Evolutionary conservation across 2,329 filamentous ascomycete species (phyloP).

Genomic region (Nigrospora osmanthi): DNA sequence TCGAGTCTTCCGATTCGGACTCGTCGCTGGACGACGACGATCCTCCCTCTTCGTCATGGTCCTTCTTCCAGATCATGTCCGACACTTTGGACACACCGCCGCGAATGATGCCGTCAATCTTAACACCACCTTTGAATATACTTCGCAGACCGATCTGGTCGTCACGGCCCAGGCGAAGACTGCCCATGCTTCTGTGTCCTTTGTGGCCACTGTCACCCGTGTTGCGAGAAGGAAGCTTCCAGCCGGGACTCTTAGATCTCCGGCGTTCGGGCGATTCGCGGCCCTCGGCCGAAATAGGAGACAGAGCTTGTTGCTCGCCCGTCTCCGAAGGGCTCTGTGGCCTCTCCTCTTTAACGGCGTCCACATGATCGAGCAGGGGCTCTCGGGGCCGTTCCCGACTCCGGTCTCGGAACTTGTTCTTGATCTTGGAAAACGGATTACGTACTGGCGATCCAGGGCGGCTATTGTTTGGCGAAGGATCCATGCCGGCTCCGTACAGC

Average conservation of each 20-base stretch:
- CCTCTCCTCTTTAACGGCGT: slow-evolving; percentile 24
- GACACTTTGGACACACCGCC: slow-evolving; percentile 49
- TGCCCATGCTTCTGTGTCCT: slow-evolving; percentile 39
- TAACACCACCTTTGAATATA: slow-evolving; percentile 68
- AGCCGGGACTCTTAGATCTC: slow-evolving; percentile 29
- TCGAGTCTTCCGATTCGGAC: slow-evolving; percentile 35
- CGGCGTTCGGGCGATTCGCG: slow-evolving; percentile 17
- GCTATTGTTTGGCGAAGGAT: slow-evolving; percentile 56
- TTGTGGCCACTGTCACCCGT: slow-evolving; percentile 37
- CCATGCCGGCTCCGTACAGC: slow-evolving; percentile 52
- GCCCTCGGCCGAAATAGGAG: slow-evolving; percentile 18
- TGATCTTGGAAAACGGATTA: slow-evolving; percentile 49
- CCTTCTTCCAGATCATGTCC: slow-evolving; percentile 50
- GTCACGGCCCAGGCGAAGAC: slow-evolving; percentile 35
- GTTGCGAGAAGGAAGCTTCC: slow-evolving; percentile 24
- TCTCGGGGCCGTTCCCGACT: slow-evolving; percentile 30
- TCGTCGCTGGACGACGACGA: slow-evolving; percentile 37
- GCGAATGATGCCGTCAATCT: slow-evolving; percentile 62
- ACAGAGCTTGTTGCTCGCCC: slow-evolving; percentile 13
- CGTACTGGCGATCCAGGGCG: slow-evolving; percentile 56
- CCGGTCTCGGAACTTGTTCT: slow-evolving; percentile 47
- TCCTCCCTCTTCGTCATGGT: slow-evolving; percentile 23
- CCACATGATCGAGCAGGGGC: slow-evolving; percentile 18
- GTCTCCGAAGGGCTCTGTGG: slow-evolving; percentile 18
- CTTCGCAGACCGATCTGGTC: slow-evolving; percentile 55